Base-by-base conservation (phyloP, 495 filamentous ascomycete genomes). In the Penicillium flavigenum region DNA sequence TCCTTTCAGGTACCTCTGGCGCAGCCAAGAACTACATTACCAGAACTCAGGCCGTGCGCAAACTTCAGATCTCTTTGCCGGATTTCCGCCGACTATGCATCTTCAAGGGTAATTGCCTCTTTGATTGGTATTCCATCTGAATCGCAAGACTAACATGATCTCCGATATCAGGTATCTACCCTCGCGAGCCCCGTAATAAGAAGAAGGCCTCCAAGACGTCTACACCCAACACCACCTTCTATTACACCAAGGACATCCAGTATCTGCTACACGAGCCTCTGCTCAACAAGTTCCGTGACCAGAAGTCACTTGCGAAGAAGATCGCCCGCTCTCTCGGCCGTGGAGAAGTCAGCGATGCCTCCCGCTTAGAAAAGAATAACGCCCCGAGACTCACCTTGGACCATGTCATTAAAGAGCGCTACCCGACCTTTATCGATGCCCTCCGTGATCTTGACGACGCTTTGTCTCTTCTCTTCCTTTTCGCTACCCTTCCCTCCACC, bases 1-100 rank as follows among this genome's bases (percentile, higher is more conserved):
- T 59, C 16, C 6, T 32, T 29, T 22, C 54, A 90, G 88, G 94
- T 66, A 88, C 87, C 67, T 83, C 91, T 69, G 94, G 94, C 76
- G 84, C 88, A 75, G 92, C 94, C 79, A 97, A 93, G 79, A 98
- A 98, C 83, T 98, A 92, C 80, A 93, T 98, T 61, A 97, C 93
- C 46, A 84, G 94, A 73, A 96, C 92, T 3, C 91, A 96, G 73
- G 94, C 95, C 16, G 91, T 98, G 60, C 89, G 92, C 63, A 98
- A 98, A 79, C 87, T 98, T 59, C 94, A 98, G 76, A 89, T 98
- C 71, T 95, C 91, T 61, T 83, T 98, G 51, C 91, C 91, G 39
- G 95, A 98, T 76, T 98, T 98, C 76, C 87, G 94, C 73, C 88
- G 95, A 69, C 82, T 98, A 71, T 98, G 94, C 74, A 98, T 98